A percentile compares a stretch with the other conserved stretches of the same genome.
Evolutionary conservation across 164 flowering plant species (phyloP).

Genomic region (Chloranthus sessilifolius): DNA sequence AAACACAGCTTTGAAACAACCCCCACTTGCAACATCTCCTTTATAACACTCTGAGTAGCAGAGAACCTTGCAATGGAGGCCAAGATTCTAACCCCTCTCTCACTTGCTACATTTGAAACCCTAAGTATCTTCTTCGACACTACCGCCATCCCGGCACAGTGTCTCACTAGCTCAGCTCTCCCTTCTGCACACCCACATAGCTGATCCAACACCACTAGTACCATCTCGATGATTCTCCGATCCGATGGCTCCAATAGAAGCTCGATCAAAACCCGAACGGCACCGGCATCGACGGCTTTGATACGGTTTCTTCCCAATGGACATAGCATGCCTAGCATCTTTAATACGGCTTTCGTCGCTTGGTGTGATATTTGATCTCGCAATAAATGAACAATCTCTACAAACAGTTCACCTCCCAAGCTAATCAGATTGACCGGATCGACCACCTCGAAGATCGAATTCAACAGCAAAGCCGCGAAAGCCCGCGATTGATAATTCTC

Average conservation of each 20-base stretch:
- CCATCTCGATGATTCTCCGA: constrained; percentile 35
- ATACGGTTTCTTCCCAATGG: constrained; percentile 72
- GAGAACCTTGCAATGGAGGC: constrained; percentile 40
- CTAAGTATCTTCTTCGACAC: constrained; percentile 74
- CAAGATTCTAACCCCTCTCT: constrained; percentile 55
- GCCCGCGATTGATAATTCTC: constrained; percentile 41
- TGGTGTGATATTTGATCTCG: constrained; percentile 42
- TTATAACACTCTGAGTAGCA: constrained; percentile 43
- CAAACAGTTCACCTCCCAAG: constrained; percentile 23
- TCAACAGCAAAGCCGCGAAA: constrained; percentile 33
- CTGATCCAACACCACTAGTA: constrained; percentile 37
- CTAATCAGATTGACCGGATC: constrained; percentile 42
- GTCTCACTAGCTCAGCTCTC: constrained; percentile 49
- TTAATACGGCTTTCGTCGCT: constrained; percentile 44
- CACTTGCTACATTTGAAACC: constrained; percentile 59
- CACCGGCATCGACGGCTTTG: constrained; percentile 57
- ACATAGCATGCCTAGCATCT: constrained; percentile 41
- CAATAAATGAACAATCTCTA: constrained; percentile 25
- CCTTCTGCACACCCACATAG: constrained; percentile 75
- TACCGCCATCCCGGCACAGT: constrained; percentile 57
- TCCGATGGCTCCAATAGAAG: constrained; percentile 33
- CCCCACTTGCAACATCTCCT: constrained; percentile 77
- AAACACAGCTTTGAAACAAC: constrained; percentile 71
- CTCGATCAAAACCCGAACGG: constrained; percentile 42
- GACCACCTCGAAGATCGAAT: constrained; percentile 29